Evolutionary conservation across 2,329 filamentous ascomycete species (phyloP).

Genomic region (Coniochaeta sp.): DNA sequence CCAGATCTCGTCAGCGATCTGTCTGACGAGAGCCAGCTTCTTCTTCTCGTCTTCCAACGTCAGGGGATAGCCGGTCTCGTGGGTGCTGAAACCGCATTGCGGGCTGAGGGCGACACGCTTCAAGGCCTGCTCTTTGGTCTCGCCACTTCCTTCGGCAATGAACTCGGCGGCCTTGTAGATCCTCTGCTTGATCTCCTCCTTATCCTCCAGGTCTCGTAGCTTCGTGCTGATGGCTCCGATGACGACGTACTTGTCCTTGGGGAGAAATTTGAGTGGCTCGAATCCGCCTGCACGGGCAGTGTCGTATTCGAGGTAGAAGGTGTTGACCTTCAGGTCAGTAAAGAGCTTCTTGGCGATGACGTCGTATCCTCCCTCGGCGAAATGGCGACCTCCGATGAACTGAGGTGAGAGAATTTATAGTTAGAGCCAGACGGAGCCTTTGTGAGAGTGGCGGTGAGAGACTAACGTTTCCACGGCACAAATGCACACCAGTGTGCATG

Average conservation of each 20-base stretch:
- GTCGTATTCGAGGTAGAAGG: constrained; percentile 65
- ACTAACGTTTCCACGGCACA: constrained; percentile 55
- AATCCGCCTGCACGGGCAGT: constrained; percentile 58
- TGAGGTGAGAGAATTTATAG: not conserved
- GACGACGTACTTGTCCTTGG: constrained; percentile 55
- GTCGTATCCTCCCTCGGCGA: constrained; percentile 61
- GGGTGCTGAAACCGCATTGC: constrained; percentile 69
- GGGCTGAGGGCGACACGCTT: constrained; percentile 62
- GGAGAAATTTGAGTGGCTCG: constrained; percentile 55
- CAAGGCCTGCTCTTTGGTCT: constrained; percentile 59
- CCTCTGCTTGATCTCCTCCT: constrained; percentile 54
- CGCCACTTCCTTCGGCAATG: constrained; percentile 59
- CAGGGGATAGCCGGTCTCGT: constrained; percentile 65
- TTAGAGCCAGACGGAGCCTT: not conserved
- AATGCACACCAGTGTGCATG: constrained; percentile 70
- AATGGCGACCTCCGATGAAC: constrained; percentile 58
- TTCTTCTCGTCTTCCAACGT: constrained; percentile 63
- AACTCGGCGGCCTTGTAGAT: constrained; percentile 57
- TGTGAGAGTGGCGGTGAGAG: not conserved
- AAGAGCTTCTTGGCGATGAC: constrained; percentile 61
- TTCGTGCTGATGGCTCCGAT: constrained; percentile 59
- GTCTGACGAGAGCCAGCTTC: constrained; percentile 64
- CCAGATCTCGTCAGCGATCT: constrained; percentile 70
- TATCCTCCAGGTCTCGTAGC: constrained; percentile 53
- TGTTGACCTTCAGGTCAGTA: constrained; percentile 54